Percentiles rank a stretch among this genome's conserved stretches.
Conservation (phyloP, 805 yeast species). For the Zygotorulaspora chibaensis region DNA sequence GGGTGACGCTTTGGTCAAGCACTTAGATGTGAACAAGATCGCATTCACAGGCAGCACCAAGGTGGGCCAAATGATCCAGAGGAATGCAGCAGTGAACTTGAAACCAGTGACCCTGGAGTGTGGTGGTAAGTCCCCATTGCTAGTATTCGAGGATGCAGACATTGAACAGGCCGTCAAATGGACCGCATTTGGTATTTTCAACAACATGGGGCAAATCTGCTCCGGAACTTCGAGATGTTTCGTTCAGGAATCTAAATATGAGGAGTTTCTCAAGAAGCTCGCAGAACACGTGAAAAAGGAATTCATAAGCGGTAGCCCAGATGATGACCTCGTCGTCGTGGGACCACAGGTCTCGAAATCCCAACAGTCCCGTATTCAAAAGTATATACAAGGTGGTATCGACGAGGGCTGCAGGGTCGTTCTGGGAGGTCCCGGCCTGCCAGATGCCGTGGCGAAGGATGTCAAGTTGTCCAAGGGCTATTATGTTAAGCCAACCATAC, state of each 20-base stretch:
- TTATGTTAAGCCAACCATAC: conserved; percentile 46
- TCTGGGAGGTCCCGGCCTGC: conserved; percentile 41
- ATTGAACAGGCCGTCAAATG: conserved; percentile 46
- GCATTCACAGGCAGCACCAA: conserved; percentile 56
- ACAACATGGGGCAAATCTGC: conserved; percentile 62
- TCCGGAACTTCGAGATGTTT: conserved; percentile 60
- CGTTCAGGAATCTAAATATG: conserved; percentile 52
- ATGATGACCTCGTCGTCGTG: conserved; percentile 39
- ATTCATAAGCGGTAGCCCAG: conserved; percentile 44
- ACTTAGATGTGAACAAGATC: conserved; percentile 45
- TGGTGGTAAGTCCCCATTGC: conserved; percentile 50
- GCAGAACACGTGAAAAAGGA: conserved; percentile 34
- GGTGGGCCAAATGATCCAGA: conserved; percentile 44
- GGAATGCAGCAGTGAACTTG: conserved; percentile 41
- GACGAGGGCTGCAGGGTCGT: conserved; percentile 50
- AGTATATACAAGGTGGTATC: conserved; percentile 46
- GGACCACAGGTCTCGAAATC: conserved; percentile 55
- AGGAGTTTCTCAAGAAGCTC: conserved; percentile 44
- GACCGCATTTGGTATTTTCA: conserved; percentile 53
- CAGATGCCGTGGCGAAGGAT: conserved; percentile 24
- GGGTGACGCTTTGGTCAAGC: conserved; percentile 45
- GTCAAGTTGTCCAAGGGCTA: conserved; percentile 29
- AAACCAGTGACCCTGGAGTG: conserved; percentile 48
- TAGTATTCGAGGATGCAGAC: conserved; percentile 46
- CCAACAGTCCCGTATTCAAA: conserved; percentile 45